Conservation (phyloP, 1,284 basidiomycete genomes). For the Volvariella surrecta region DNA sequence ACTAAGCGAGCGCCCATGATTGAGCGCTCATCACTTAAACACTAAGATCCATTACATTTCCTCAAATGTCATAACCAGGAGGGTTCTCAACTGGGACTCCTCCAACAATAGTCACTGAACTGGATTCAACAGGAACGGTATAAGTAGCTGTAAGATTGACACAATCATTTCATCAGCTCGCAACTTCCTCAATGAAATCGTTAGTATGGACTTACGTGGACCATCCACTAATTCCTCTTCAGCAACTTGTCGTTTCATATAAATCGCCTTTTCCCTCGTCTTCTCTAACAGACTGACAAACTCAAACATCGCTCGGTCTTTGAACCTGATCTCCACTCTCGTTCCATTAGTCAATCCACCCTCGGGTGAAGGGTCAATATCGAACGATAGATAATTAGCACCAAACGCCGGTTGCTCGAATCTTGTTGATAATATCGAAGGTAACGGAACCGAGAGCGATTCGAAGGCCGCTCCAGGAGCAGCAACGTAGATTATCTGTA, state of each 20-base stretch:
- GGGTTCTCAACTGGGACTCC: constrained; percentile 45
- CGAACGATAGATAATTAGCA: constrained; percentile 57
- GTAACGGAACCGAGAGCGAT: constrained; percentile 50
- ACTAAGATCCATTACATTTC: background rate
- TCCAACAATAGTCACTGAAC: constrained; percentile 28
- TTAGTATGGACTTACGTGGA: constrained; percentile 50
- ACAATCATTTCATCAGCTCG: background rate
- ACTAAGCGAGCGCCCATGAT: too few species aligned
- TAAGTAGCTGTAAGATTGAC: constrained; percentile 37
- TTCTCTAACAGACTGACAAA: constrained; percentile 68
- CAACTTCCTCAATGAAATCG: constrained; percentile 5
- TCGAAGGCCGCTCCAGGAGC: constrained; percentile 27
- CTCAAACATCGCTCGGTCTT: constrained; percentile 60
- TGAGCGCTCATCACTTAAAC: too few species aligned
- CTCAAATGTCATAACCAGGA: constrained; percentile 51
- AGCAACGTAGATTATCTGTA: constrained; percentile 57
- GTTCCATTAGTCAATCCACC: constrained; percentile 61
- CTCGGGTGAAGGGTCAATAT: constrained; percentile 53
- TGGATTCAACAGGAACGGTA: constrained; percentile 37
- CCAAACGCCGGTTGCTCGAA: constrained; percentile 71
- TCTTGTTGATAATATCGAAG: constrained; percentile 53
- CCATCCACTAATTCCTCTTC: constrained; percentile 52
- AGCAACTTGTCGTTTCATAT: constrained; percentile 55
- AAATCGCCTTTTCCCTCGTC: constrained; percentile 63
- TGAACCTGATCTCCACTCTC: constrained; percentile 56